phyloP scores from a whole-genome alignment of 2,329 filamentous ascomycete species.

The Thelonectria olida region DNA sequence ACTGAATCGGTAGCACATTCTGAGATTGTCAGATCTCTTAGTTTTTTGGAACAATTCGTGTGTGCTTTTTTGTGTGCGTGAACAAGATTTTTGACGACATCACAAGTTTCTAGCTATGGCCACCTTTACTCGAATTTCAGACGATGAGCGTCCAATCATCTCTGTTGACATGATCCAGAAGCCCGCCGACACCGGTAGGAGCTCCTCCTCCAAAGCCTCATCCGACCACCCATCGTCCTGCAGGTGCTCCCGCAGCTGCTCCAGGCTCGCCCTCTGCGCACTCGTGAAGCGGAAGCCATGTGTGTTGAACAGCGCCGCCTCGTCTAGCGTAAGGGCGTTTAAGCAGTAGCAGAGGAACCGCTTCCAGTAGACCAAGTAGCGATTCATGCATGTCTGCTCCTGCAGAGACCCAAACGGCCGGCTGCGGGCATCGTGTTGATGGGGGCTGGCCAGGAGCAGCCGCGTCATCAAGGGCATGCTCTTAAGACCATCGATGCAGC shows the following conservation, averaged over 20 bases:
- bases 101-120: slow-evolving; percentile 65
- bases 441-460: not conserved
- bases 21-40: not conserved
- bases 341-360: not conserved
- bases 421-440: not conserved
- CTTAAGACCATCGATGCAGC: not conserved
- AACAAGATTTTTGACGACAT: not conserved
- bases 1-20: too few relatives aligned
- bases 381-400: not conserved
- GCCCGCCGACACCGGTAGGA: slow-evolving; percentile 38
- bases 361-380: not conserved
- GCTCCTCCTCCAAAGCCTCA: slow-evolving; percentile 51
- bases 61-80: too few relatives aligned
- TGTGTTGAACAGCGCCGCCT: not conserved
- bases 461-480: not conserved
- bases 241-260: too few relatives aligned
- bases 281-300: too few relatives aligned
- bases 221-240: not conserved
- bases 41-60: too few relatives aligned
- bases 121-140: slow-evolving; percentile 74
- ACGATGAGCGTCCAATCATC: slow-evolving; percentile 70
- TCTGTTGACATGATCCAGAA: slow-evolving; percentile 62
- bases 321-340: not conserved
- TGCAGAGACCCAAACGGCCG: not conserved
- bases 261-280: too few relatives aligned